Evolutionary conservation across 1,139 yeast species (phyloP).

Genomic region (Arxiozyma heterogenica): DNA sequence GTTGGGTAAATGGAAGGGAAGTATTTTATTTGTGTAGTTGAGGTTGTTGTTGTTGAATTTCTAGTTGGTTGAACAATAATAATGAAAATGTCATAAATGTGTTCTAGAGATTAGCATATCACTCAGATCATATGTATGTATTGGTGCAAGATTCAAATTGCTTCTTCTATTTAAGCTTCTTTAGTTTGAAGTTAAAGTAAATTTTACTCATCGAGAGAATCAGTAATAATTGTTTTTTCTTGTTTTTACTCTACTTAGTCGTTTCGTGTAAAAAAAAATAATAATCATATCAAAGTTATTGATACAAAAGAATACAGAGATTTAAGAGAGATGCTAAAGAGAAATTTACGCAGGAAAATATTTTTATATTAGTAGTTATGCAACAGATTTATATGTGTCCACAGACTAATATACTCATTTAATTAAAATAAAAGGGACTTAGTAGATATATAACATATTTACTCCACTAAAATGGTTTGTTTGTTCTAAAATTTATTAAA

Average conservation of each 20-base stretch:
- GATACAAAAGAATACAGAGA: too few species aligned
- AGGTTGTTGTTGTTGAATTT: too few species aligned
- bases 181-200: not conserved
- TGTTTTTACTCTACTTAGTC: not conserved
- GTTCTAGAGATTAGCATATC: not conserved
- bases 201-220: not conserved
- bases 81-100: too few species aligned
- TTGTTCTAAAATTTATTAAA: too few species aligned
- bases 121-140: not conserved
- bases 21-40: not conserved
- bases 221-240: too few species aligned
- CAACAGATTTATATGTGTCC: not conserved
- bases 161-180: too few species aligned
- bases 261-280: too few species aligned
- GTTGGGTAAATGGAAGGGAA: not conserved
- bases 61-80: too few species aligned
- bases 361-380: not conserved
- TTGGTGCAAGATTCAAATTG: not conserved
- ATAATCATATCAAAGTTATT: too few species aligned
- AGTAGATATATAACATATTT: not conserved
- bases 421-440: not conserved
- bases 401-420: too few species aligned
- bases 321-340: not conserved
- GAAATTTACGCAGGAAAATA: too few species aligned
- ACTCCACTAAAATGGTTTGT: not conserved